Evolutionary conservation across 176 grass and related monocot genomes (phyloP), one percentile per base, ranked within the genome.

Genomic region (Carex kokanica): DNA sequence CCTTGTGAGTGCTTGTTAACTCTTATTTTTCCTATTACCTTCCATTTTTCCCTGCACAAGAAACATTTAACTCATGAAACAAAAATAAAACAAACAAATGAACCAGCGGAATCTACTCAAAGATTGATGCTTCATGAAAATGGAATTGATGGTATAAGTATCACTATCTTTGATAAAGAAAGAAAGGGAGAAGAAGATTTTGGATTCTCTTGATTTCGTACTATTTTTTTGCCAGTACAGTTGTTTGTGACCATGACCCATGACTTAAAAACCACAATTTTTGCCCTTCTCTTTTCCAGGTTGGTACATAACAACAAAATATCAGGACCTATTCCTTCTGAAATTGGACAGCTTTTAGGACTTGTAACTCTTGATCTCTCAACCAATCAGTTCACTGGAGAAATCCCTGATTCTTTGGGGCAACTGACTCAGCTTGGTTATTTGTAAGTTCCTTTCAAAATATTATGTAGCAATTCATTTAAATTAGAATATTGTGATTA

Each of bases 271-370:
- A 81, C 40, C 55, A 25, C 80, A 73, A 54, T 80, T 89, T 36
- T 20, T 27, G 11, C 13, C 68, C 18, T 56, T 81, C 27, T 20
- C 23, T 43, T 74, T 66, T 93, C 32, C 86, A 93, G 91, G 89
- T 88, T 94, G 90, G 86, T 98, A 78, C 96, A 98, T 64, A 95
- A 95, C 77, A 99, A 99, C 61, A 93, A 78, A 90, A 93, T 95
- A 91, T 99, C 88, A 72, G 96, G 89, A 80, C 79, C 62, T 49
- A 86, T 99, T 87, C 93, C 96, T 90, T 83, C 86, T 78, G 91
- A 95, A 86, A 87, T 93, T 58, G 93, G 96, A 60, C 94, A 99
- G 70, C 78, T 99, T 60, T 88, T 47, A 58, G 90, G 93, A 82
- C 86, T 99, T 66, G 81, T 88, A 15, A 89, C 91, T 75, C 93